Conservation (phyloP, 2,329 filamentous ascomycete genomes). For the Pestalotiopsis sp. region DNA sequence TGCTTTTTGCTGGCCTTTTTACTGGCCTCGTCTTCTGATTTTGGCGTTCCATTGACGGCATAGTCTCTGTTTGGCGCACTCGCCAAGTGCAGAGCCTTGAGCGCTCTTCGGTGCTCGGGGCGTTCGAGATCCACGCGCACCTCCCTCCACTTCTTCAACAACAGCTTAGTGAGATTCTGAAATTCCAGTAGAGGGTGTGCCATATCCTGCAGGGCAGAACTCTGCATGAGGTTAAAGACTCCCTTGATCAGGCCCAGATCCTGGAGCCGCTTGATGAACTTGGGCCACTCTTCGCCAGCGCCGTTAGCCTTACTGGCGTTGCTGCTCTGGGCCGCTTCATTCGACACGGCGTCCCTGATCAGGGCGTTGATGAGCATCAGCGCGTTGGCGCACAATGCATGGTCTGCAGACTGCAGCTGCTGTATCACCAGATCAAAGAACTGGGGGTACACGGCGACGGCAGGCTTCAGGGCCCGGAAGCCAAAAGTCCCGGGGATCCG, state of each 20-base stretch:
- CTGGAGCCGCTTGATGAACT: conserved; percentile 91
- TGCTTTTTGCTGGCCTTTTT: conserved; percentile 71
- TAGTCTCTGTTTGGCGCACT: conserved; percentile 63
- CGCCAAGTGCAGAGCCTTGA: conserved; percentile 84
- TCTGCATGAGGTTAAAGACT: conserved; percentile 92
- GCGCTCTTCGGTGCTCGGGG: conserved; percentile 82
- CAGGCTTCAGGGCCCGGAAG: conserved; percentile 89
- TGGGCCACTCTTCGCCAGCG: conserved; percentile 80
- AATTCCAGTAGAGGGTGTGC: conserved; percentile 92
- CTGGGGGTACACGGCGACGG: conserved; percentile 86
- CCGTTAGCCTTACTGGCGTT: conserved; percentile 28
- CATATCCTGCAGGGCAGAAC: conserved; percentile 86
- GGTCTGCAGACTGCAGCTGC: conserved; percentile 90
- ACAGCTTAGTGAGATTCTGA: conserved; percentile 84
- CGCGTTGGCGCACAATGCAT: conserved; percentile 93
- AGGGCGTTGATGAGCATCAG: conserved; percentile 94
- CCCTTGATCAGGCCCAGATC: conserved; percentile 91
- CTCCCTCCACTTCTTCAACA: conserved; percentile 86
- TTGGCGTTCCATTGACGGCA: conserved; percentile 30
- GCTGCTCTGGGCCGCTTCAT: conserved; percentile 48
- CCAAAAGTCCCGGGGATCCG: conserved; percentile 70
- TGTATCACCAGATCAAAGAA: conserved; percentile 94
- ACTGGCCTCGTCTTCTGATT: conserved; percentile 41
- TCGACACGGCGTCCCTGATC: conserved; percentile 86
- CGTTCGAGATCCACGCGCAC: conserved; percentile 83